Evolutionary conservation across 129 eudicot species (phyloP), one percentile per base, ranked within the genome.

Genomic region (Calendula officinalis): DNA sequence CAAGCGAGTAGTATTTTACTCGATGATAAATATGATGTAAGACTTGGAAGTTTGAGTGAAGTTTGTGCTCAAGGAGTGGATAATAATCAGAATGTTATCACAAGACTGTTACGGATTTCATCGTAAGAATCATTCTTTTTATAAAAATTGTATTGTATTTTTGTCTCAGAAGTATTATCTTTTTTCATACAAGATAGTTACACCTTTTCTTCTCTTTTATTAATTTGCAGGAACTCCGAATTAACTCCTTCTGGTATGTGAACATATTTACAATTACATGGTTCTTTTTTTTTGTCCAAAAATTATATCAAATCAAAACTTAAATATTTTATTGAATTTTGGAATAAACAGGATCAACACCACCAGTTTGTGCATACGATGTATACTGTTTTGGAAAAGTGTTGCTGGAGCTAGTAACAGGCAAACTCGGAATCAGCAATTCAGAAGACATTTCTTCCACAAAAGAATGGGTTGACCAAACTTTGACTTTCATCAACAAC

Each of bases 1-100:
- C 86, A 81, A 72, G 87, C 91, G 6, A 81, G 84, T 78, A 84
- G 91, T 60, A 81, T 84, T 53, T 80, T 84, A 44, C 87, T 84
- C 4, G 91, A 84, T 52, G 91, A 84, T 61, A 84, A 81, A 66
- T 84, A 74, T 54, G 91, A 84, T 45, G 91, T 81, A 16, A 62
- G 87, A 27, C 80, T 84, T 33, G 91, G 87, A 49, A 84, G 91
- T 62, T 72, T 84, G 69, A 81, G 84, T 61, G 80, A 84, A 33
- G 78, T 72, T 54, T 69, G 82, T 70, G 63, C 75, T 59, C 78
- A 54, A 64, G 89, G 48, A 66, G 78, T 60, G 40, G 82, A 79
- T 41, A 73, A 66, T 41, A 65, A 77, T 35, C 80, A 69, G 47
- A 73, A 69, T 30, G 56, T 69, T 65, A 73, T 83, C 60, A 50